Percentiles rank a stretch among this genome's conserved stretches.
Evolutionary conservation across 2,329 filamentous ascomycete genomes (phyloP).

Genomic region (Lithohypha guttulata): DNA sequence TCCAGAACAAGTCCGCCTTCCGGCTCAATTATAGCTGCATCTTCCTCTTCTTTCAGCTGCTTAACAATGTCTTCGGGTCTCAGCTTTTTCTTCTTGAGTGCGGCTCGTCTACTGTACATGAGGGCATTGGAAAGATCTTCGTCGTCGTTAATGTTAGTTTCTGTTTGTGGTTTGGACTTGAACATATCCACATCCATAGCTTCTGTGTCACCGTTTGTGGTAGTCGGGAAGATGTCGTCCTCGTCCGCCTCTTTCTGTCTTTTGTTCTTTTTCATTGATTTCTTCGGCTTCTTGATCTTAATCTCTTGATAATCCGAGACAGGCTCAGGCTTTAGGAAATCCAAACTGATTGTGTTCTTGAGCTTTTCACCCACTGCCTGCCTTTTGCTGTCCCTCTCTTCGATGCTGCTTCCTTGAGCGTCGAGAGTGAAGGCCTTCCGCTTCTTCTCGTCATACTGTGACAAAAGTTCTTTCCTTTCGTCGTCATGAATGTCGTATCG

Average conservation of each 20-base stretch:
- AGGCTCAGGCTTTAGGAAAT: slow-evolving; percentile 56
- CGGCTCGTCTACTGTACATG: slow-evolving; percentile 68
- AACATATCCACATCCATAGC: slow-evolving; percentile 64
- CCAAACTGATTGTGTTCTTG: slow-evolving; percentile 66
- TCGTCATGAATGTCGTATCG: slow-evolving; percentile 79
- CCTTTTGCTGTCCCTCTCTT: slow-evolving; percentile 48
- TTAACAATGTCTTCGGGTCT: slow-evolving; percentile 79
- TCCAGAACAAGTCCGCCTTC: slow-evolving; percentile 74
- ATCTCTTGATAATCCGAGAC: slow-evolving; percentile 85
- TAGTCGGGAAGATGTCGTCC: slow-evolving; percentile 39
- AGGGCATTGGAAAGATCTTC: slow-evolving; percentile 83
- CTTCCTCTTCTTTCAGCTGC: slow-evolving; percentile 58
- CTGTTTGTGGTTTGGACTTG: slow-evolving; percentile 50
- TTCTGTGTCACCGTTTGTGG: slow-evolving; percentile 31
- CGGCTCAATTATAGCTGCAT: slow-evolving; percentile 41
- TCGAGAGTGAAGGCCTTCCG: slow-evolving; percentile 79
- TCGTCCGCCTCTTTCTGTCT: slow-evolving; percentile 58
- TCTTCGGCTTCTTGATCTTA: slow-evolving; percentile 92
- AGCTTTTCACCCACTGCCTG: slow-evolving; percentile 46
- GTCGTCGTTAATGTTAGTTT: slow-evolving; percentile 69
- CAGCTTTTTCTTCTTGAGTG: slow-evolving; percentile 86
- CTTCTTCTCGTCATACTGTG: slow-evolving; percentile 95
- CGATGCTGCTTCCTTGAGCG: slow-evolving; percentile 58
- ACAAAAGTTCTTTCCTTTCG: slow-evolving; percentile 60
- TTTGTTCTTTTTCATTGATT: slow-evolving; percentile 65